These are phyloP conservation scores for Thelephora terrestris DNA, from an alignment of 1,284 basidiomycete species.

Conservation along the genomic window DNA sequence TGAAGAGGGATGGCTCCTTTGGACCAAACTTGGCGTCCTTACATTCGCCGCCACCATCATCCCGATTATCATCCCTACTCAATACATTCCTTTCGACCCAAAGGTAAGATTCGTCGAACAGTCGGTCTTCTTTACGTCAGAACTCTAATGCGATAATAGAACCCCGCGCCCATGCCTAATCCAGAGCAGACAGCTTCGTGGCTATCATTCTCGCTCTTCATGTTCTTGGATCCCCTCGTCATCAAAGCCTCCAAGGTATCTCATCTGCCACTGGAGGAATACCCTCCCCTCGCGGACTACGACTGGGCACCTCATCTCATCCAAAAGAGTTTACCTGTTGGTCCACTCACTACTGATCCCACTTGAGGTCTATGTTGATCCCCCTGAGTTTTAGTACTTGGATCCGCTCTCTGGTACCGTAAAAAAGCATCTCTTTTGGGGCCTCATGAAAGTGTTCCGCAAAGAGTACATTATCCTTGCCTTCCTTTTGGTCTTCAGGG, in stretches of 20 bases:
- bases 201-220: slow-evolving; percentile 43
- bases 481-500: slow-evolving; percentile 11
- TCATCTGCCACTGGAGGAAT: slow-evolving; percentile 18
- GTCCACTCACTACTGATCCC: not conserved
- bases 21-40: slow-evolving; percentile 26
- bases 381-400: slow-evolving; percentile 17
- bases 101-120: slow-evolving; percentile 23
- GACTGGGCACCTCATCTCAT: slow-evolving; percentile 31
- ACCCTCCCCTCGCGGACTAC: slow-evolving; percentile 36
- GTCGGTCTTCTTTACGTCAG: not conserved
- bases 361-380: not conserved
- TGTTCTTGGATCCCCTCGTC: slow-evolving; percentile 36
- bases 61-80: slow-evolving; percentile 33
- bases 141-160: slow-evolving; percentile 19
- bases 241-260: slow-evolving; percentile 15
- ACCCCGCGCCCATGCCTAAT: slow-evolving; percentile 35
- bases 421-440: slow-evolving; percentile 20
- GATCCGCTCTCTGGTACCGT: slow-evolving; percentile 17
- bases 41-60: slow-evolving; percentile 28
- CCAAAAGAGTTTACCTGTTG: slow-evolving; percentile 21
- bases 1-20: slow-evolving; percentile 20
- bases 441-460: slow-evolving; percentile 17
- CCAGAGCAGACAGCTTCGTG: slow-evolving; percentile 60
- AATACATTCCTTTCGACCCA: slow-evolving; percentile 32
- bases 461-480: slow-evolving; percentile 13